phyloP scores from a whole-genome alignment of 2,329 filamentous ascomycete species.

The Didymellaceae sp. region DNA sequence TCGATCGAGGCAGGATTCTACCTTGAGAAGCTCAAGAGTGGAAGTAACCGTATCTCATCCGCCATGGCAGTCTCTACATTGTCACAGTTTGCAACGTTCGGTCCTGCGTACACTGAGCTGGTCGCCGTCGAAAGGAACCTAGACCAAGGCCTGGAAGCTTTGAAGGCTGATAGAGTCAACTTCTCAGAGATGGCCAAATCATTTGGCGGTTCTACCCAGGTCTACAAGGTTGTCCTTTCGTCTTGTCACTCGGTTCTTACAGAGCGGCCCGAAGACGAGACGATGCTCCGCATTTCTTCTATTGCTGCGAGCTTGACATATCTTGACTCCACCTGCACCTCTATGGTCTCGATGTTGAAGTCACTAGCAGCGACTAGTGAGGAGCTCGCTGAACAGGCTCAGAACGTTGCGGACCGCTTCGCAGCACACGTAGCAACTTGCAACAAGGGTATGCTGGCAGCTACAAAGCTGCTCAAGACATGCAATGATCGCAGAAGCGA shows the following conservation, averaged over 20 bases:
- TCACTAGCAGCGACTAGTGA: slow-evolving; percentile 11
- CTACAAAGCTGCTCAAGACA: slow-evolving; percentile 30
- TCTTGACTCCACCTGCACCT: slow-evolving; percentile 28
- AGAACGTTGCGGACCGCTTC: slow-evolving; percentile 51
- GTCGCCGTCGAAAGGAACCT: slow-evolving; percentile 89
- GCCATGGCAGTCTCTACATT: slow-evolving; percentile 80
- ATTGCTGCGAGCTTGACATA: slow-evolving; percentile 32
- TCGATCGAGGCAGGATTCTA: slow-evolving; percentile 81
- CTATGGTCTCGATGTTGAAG: slow-evolving; percentile 21
- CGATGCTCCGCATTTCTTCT: slow-evolving; percentile 26
- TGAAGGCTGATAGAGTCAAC: slow-evolving; percentile 84
- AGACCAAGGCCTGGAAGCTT: slow-evolving; percentile 84
- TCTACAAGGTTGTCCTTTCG: slow-evolving; percentile 26
- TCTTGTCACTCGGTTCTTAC: slow-evolving; percentile 23
- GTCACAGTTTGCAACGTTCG: slow-evolving; percentile 78
- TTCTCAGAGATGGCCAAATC: slow-evolving; percentile 82
- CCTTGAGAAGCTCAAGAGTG: slow-evolving; percentile 80
- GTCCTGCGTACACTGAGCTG: slow-evolving; percentile 82
- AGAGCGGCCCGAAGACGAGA: slow-evolving; percentile 35
- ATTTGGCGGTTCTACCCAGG: slow-evolving; percentile 63
- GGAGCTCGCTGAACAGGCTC: slow-evolving; percentile 9
- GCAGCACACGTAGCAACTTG: slow-evolving; percentile 21
- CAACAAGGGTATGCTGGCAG: slow-evolving; percentile 25
- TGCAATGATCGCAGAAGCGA: slow-evolving; percentile 33
- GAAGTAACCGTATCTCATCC: slow-evolving; percentile 83